Conservation (phyloP, 352 stramenopile species). For the Phytophthora vignae region DNA sequence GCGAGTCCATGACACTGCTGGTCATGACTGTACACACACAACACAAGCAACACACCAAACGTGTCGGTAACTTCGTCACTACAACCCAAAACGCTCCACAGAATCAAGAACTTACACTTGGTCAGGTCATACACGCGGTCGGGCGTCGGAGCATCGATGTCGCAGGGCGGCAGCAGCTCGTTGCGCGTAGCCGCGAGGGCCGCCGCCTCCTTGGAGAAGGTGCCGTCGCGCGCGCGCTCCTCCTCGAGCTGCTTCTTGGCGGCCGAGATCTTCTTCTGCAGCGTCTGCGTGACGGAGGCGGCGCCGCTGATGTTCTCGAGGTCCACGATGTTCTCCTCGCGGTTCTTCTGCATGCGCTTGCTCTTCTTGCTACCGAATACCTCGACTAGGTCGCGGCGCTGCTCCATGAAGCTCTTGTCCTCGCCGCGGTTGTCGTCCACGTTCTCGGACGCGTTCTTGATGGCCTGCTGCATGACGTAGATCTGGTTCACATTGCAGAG, state of each 20-base stretch:
- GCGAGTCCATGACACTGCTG: slow-evolving; percentile 71
- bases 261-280: slow-evolving; percentile 80
- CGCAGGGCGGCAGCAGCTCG: slow-evolving; percentile 70
- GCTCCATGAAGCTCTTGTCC: slow-evolving; percentile 70
- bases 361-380: slow-evolving; percentile 87
- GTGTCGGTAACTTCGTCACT: slow-evolving; percentile 4
- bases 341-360: slow-evolving; percentile 84
- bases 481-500: slow-evolving; percentile 84
- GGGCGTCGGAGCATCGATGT: slow-evolving; percentile 76
- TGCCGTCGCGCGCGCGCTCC: slow-evolving; percentile 58
- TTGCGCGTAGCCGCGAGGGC: slow-evolving; percentile 68
- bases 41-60: neutral
- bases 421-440: slow-evolving; percentile 71
- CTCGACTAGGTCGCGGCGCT: slow-evolving; percentile 78
- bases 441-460: slow-evolving; percentile 76
- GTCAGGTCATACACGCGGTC: slow-evolving; percentile 82
- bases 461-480: slow-evolving; percentile 88
- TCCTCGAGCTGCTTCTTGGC: slow-evolving; percentile 60
- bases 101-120: slow-evolving; percentile 66
- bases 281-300: slow-evolving; percentile 66
- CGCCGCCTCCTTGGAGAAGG: slow-evolving; percentile 61
- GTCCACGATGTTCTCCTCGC: slow-evolving; percentile 86
- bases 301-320: slow-evolving; percentile 80
- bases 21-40: slow-evolving; percentile 61
- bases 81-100: slow-evolving; percentile 10